Evolutionary conservation across 331 rosid genomes (phyloP).

Genomic region (Malus hybrid): DNA sequence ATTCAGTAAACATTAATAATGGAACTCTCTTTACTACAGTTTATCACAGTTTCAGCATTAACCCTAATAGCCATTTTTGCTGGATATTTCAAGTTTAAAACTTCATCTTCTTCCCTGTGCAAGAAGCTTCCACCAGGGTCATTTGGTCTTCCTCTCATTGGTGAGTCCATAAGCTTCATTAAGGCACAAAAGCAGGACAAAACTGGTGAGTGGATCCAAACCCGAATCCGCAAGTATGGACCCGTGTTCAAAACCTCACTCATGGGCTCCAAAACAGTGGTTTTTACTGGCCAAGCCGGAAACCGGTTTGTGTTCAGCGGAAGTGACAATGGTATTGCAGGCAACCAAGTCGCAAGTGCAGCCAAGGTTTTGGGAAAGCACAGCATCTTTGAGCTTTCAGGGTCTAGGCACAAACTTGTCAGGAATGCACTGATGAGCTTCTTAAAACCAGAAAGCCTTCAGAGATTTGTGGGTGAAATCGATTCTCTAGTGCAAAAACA

Average conservation of each 20-base stretch:
- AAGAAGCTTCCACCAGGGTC: slow-evolving; percentile 20
- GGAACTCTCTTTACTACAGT: background rate
- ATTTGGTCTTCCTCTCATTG: slow-evolving; percentile 1
- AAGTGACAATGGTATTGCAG: slow-evolving; percentile 4
- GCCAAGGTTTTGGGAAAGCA: background rate
- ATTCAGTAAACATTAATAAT: background rate
- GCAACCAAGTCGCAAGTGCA: slow-evolving; percentile 2
- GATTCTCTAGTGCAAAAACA: background rate
- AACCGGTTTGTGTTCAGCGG: slow-evolving; percentile 6
- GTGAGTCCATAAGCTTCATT: slow-evolving; percentile 14
- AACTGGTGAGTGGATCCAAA: slow-evolving; percentile 9
- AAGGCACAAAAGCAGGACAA: background rate
- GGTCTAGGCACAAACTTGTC: slow-evolving; percentile 4
- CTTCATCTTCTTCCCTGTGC: background rate
- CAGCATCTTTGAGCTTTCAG: slow-evolving; percentile 7
- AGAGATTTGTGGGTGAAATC: slow-evolving; percentile 2
- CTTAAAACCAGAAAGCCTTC: slow-evolving; percentile 3
- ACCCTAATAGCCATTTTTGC: background rate
- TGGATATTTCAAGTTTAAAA: background rate
- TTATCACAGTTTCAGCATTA: background rate
- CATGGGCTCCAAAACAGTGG: slow-evolving; percentile 1
- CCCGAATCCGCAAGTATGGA: background rate
- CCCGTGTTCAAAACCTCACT: slow-evolving; percentile 9
- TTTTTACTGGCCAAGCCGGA: slow-evolving; percentile 9
- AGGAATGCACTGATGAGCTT: background rate